Evolutionary conservation across 164 flowering plant species (phyloP).

Genomic region (Nymphaea thermarum): DNA sequence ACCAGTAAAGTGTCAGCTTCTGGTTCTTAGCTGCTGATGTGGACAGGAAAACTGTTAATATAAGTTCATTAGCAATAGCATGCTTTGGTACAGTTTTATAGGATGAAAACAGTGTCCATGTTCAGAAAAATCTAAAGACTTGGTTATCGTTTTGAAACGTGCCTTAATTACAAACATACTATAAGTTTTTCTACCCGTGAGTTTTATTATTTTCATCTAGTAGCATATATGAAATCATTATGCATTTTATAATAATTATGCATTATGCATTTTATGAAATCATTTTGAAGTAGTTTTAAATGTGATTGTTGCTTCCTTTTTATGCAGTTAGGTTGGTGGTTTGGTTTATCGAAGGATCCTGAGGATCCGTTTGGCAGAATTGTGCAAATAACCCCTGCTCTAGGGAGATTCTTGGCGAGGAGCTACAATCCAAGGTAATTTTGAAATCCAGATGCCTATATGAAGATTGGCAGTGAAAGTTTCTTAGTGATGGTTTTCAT

Average conservation of each 20-base stretch:
- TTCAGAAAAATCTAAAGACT: background rate
- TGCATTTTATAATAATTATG: background rate
- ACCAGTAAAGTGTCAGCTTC: background rate
- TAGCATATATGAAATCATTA: too few relatives aligned
- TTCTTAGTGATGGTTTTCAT: conserved; percentile 8
- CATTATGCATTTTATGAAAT: background rate
- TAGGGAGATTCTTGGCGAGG: conserved; percentile 80
- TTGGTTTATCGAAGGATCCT: conserved; percentile 66
- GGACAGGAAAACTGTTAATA: background rate
- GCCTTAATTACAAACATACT: background rate
- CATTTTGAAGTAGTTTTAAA: too few relatives aligned
- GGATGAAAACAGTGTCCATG: background rate
- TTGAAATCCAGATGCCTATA: background rate
- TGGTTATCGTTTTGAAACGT: background rate
- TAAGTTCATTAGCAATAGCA: too few relatives aligned
- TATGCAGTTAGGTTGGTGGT: conserved; percentile 97
- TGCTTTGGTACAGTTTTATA: background rate
- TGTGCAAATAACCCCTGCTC: conserved; percentile 67
- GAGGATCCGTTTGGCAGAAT: conserved; percentile 81
- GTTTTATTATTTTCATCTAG: too few relatives aligned
- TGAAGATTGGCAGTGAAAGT: background rate
- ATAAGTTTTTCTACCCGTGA: too few relatives aligned
- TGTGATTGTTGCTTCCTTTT: background rate
- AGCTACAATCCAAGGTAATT: conserved; percentile 80
- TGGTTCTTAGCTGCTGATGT: background rate